Evolutionary conservation across 2,329 filamentous ascomycete species (phyloP), one percentile per base, ranked within the genome.

Genomic region (Fusarium chlamydosporum): DNA sequence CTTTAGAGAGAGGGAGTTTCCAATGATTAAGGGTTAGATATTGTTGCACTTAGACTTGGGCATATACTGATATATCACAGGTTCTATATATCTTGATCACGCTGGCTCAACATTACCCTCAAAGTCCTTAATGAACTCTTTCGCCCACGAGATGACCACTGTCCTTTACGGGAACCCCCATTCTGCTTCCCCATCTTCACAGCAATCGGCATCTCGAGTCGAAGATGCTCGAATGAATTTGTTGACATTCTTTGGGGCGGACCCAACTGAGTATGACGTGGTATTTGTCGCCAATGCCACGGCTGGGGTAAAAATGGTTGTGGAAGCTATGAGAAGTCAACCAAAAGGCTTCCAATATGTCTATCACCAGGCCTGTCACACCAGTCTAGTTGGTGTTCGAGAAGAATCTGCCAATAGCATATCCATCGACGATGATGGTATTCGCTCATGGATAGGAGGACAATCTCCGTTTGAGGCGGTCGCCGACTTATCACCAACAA

Each of bases 231-330:
- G 95, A 10, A 79, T 93, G 35, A 85, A 88, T 15, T 83, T 92
- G 4, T 81, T 98, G 33, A 83, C 83, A 3, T 93, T 96, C 73
- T 94, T 97, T 80, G 89, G 91, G 42, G 94, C 94, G 4, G 89
- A 94, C 67, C 92, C 94, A 4, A 85, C 89, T 11, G 84, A 92
- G 3, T 98, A 96, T 72, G 94, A 97, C 73, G 80, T 98, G 4
- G 88, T 97, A 1, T 98, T 98, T 76, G 93, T 96, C 27, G 89
- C 93, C 35, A 98, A 98, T 78, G 92, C 95, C 20, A 98, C 95
- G 1, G 93, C 94, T 4, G 94, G 90, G 8, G 91, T 97, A 73
- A 98, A 97, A 79, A 81, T 97, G 12, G 91, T 97, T 4, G 85
- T 88, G 52, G 96, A 98, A 58, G 89, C 89, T 6, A 86, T 97